phyloP scores from a whole-genome alignment of 129 eudicot genomes.

The Sambucus nigra region DNA sequence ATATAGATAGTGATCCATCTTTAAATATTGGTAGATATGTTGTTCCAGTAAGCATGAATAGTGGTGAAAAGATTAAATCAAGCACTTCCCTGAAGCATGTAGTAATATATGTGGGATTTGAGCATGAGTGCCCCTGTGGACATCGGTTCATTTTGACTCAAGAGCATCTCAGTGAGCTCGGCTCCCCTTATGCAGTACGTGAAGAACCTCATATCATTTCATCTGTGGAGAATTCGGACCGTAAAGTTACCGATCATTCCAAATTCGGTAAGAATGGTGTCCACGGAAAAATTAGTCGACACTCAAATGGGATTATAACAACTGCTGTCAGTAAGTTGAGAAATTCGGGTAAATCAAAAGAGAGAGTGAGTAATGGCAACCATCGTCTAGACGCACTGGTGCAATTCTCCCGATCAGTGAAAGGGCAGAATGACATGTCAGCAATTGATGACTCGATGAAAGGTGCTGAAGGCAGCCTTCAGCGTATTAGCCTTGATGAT shows the following conservation, averaged over 20 bases:
- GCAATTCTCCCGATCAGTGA: slow-evolving; percentile 16
- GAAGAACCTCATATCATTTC: slow-evolving; percentile 39
- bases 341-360: slow-evolving; percentile 40
- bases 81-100: slow-evolving; percentile 27
- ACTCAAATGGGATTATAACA: slow-evolving; percentile 32
- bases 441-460: slow-evolving; percentile 20
- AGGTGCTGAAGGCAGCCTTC: slow-evolving; percentile 38
- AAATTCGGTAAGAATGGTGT: slow-evolving; percentile 43
- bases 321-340: slow-evolving; percentile 25
- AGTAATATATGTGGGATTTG: slow-evolving; percentile 62
- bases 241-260: slow-evolving; percentile 36
- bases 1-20: slow-evolving; percentile 26
- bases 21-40: slow-evolving; percentile 38
- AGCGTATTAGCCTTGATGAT: slow-evolving; percentile 41
- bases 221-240: slow-evolving; percentile 31
- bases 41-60: slow-evolving; percentile 24
- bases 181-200: slow-evolving; percentile 33
- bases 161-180: slow-evolving; percentile 72
- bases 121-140: slow-evolving; percentile 94
- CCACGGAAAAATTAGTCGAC: slow-evolving; percentile 42
- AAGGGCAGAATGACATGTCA: slow-evolving; percentile 16
- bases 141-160: slow-evolving; percentile 76
- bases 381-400: slow-evolving; percentile 9
- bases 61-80: slow-evolving; percentile 18
- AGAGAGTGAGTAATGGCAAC: slow-evolving; percentile 18